Base-by-base conservation (phyloP, 2,329 filamentous ascomycete genomes). In the Trichoderma lentiforme region DNA sequence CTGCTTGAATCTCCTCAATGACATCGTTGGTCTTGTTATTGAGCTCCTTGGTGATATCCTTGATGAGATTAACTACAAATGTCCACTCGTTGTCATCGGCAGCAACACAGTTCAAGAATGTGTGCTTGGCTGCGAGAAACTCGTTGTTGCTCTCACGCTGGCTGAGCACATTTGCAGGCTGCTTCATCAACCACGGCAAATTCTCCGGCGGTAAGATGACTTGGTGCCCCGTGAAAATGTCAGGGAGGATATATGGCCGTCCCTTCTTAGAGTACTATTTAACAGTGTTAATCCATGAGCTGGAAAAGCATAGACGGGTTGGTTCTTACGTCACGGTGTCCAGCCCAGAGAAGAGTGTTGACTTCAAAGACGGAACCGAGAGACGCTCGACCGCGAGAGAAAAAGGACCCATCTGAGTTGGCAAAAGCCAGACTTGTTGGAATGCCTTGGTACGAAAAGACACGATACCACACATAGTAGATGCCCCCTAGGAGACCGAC, bases 111-210 rank as follows among this genome's bases (percentile, higher is more conserved):
- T 67, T 67, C 2, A 67, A n/a, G 24, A 67, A 67, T 12, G 64
- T 67, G 21, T 67, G 64, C 2, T 67, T 67, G 30, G 64, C 64
- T 14, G 64, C 64, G 8, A 67, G 64, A 24, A 67, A 67, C 64
- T 67, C 64, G 21, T 67, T 67, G 51, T 67, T 67, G 47, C 64
- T 67, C 18, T 67, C 64, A 28, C 64, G 32, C 18, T 67, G 64
- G 24, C 64, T 67, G 30, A 67, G 64, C 3, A 67, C 32, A 26
- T 7, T 57, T n/a, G 51, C 64, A 4, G 64, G 64, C 47, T 67
- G 47, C 30, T 67, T 67, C 47, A 67, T 53, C 32, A 67, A 28
- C 64, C 64, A 67, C 1, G 30, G 64, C 5, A 67, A 21, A n/a
- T 67, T 24, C 30, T 67, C 64, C 9, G 47, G 18, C 1, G 64